Evolutionary conservation across 768 basidiomycete genomes (phyloP).

Genomic region (Hypholoma sublateritium): DNA sequence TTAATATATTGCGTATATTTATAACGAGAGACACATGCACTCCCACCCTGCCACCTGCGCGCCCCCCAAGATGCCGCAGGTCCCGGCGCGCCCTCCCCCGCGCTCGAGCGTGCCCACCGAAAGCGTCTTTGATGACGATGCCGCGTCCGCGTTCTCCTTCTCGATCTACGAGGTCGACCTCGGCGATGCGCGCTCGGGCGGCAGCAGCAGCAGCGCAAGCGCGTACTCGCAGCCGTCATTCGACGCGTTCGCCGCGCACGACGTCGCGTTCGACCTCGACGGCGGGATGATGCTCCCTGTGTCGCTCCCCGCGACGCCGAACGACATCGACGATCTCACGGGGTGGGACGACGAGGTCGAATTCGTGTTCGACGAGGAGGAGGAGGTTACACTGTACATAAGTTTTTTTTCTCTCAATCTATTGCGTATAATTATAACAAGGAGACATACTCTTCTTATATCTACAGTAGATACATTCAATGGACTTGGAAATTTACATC

Average conservation of each 20-base stretch:
- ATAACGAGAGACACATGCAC: no score
- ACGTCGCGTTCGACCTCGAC: conserved; percentile 38
- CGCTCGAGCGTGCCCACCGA: conserved; percentile 50
- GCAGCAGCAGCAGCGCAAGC: conserved; percentile 30
- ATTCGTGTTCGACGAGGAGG: conserved; percentile 5
- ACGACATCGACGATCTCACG: conserved; percentile 39
- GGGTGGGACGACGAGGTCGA: conserved; percentile 6
- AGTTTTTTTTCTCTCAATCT: no score
- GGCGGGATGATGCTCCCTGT: conserved; percentile 36
- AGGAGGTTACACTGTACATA: no score
- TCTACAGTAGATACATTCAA: no score
- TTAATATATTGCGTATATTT: no score
- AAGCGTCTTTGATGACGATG: conserved; percentile 26
- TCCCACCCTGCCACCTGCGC: no score
- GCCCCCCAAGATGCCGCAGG: conserved; percentile 14
- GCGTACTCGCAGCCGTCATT: conserved; percentile 36
- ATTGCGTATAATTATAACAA: no score
- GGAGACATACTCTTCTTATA: no score
- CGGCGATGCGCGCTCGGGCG: conserved; percentile 17
- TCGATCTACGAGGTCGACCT: conserved; percentile 34
- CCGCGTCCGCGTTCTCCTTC: conserved; percentile 33
- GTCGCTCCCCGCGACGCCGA: conserved; percentile 40
- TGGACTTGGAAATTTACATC: no score
- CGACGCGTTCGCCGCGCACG: conserved; percentile 31
- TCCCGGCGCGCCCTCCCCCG: conserved; percentile 48